Conservation (phyloP, 768 basidiomycete species). For the Peribolospora kevripleyi region DNA sequence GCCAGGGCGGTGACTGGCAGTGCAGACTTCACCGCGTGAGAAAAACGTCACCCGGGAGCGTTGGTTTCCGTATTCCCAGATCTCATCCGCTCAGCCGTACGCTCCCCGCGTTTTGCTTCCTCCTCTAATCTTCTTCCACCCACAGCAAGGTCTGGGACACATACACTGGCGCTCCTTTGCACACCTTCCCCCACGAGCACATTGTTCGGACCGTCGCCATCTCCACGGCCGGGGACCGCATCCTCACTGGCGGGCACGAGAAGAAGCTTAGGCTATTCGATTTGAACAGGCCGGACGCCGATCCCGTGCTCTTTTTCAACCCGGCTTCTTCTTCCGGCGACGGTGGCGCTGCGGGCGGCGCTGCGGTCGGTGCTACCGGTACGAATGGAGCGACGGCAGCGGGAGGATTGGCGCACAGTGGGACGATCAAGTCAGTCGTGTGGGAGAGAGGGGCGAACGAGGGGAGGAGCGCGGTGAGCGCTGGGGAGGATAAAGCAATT, state of each 20-base stretch:
- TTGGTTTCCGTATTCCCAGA: not conserved
- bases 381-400: constrained; percentile 21
- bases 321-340: too few relatives aligned
- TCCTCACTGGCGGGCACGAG: constrained; percentile 84
- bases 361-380: too few relatives aligned
- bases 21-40: constrained; percentile 93
- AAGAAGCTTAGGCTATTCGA: constrained; percentile 94
- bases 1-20: constrained; percentile 74
- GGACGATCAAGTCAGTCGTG: constrained; percentile 72
- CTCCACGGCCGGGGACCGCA: constrained; percentile 40
- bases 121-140: constrained; percentile 6
- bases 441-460: constrained; percentile 48
- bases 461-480: constrained; percentile 52
- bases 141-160: constrained; percentile 9
- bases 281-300: constrained; percentile 33
- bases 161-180: constrained; percentile 40
- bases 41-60: too few relatives aligned
- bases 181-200: constrained; percentile 95
- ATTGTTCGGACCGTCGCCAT: constrained; percentile 89
- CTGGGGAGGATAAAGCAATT: constrained; percentile 73
- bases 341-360: too few relatives aligned
- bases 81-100: not conserved
- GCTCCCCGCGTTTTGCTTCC: not conserved
- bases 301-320: too few relatives aligned
- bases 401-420: constrained; percentile 45